Conservation (phyloP, 208 protist genomes). For the Acanthamoeba castellanii region DNA sequence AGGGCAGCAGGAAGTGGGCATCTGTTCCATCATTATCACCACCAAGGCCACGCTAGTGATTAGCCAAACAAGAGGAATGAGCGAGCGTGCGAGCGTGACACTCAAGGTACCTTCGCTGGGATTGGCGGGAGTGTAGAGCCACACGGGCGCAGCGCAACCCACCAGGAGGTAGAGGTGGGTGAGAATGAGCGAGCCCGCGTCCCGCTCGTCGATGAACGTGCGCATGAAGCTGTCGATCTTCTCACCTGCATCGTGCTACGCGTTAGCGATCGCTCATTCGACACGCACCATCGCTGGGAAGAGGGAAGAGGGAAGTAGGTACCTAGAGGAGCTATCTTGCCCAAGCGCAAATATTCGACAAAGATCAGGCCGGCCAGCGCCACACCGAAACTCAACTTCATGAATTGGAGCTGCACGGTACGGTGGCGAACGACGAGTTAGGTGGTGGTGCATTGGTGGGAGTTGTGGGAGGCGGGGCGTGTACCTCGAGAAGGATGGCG, state of each 20-base stretch:
- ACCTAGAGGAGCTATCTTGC: not conserved
- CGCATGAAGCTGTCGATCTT: constrained; percentile 18
- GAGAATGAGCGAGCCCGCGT: constrained; percentile 21
- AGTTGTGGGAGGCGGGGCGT: no score
- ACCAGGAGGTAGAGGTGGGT: constrained; percentile 53
- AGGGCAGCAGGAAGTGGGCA: constrained; percentile 28
- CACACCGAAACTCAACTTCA: constrained; percentile 27
- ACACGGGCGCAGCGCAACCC: constrained; percentile 36
- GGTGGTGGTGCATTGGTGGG: not conserved
- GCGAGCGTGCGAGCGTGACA: not conserved
- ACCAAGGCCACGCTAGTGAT: not conserved
- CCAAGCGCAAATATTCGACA: constrained; percentile 2
- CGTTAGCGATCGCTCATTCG: not conserved
- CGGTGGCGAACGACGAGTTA: not conserved
- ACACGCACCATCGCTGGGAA: not conserved
- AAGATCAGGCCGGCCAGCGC: constrained; percentile 31
- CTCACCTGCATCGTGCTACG: not conserved
- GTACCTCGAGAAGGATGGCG: constrained; percentile 12
- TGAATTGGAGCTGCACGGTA: not conserved
- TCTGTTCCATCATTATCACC: not conserved
- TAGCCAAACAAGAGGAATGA: not conserved
- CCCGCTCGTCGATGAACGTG: constrained; percentile 20
- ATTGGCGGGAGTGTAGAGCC: not conserved
- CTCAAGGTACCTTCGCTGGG: not conserved
- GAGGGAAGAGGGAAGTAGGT: not conserved